Percentiles rank a stretch among this genome's conserved stretches.
Conservation (phyloP, 495 filamentous ascomycete genomes). For the Durotheca rogersii region DNA sequence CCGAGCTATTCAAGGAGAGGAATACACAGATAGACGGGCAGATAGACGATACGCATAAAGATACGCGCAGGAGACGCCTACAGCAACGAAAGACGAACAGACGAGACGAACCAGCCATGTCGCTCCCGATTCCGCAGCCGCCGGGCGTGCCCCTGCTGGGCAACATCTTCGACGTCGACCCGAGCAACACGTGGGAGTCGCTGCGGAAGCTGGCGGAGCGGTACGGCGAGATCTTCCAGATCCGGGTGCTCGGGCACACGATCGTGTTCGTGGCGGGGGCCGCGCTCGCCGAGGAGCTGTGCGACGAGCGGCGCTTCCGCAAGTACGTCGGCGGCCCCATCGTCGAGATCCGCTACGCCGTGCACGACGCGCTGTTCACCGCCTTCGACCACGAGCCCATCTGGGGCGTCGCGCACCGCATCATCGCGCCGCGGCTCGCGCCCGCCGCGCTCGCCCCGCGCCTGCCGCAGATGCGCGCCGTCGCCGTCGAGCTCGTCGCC, state of each 20-base stretch:
- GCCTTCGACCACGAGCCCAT: constrained; percentile 62
- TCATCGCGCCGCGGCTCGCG: constrained; percentile 66
- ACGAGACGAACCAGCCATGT: constrained; percentile 32
- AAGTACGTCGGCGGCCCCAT: constrained; percentile 60
- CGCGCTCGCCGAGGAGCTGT: constrained; percentile 63
- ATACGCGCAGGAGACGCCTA: neutral
- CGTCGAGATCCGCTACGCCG: constrained; percentile 57
- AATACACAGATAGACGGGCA: too few relatives aligned
- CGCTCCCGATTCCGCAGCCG: constrained; percentile 61
- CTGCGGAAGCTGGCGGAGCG: constrained; percentile 63
- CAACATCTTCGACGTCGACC: constrained; percentile 64
- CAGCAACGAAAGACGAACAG: too few relatives aligned
- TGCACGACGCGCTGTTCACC: constrained; percentile 68
- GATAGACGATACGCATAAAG: neutral
- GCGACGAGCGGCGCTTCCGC: constrained; percentile 66
- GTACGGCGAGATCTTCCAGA: constrained; percentile 72
- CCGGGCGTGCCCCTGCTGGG: constrained; percentile 67
- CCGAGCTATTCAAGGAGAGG: neutral
- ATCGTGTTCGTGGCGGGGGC: constrained; percentile 51
- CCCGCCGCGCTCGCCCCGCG: constrained; percentile 59
- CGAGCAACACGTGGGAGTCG: constrained; percentile 61
- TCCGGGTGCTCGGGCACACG: constrained; percentile 50
- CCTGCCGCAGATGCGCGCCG: constrained; percentile 67
- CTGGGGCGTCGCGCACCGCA: constrained; percentile 72
- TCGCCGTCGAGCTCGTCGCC: constrained; percentile 62